phyloP scores from a whole-genome alignment of 2,329 filamentous ascomycete species.

The Dryadomyces sulphureus region DNA sequence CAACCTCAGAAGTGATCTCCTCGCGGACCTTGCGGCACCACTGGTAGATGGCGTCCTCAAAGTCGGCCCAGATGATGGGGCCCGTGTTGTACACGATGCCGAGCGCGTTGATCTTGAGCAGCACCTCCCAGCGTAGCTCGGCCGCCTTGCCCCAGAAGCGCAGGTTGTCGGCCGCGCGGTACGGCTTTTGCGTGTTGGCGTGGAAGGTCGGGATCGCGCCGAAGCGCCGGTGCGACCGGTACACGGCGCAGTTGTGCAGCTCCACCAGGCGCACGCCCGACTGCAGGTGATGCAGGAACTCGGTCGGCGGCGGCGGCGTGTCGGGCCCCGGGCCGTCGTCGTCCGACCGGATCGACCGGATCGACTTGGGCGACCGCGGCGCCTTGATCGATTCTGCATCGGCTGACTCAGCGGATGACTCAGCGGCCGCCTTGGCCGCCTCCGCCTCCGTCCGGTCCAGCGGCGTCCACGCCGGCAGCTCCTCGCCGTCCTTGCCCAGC shows the following conservation, averaged over 20 bases:
- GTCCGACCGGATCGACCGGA: too few species aligned
- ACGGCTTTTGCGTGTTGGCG: slow-evolving; percentile 87
- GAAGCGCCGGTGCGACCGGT: slow-evolving; percentile 73
- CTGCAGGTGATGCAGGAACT: slow-evolving; percentile 59
- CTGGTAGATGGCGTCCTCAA: slow-evolving; percentile 67
- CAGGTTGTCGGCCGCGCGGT: slow-evolving; percentile 84
- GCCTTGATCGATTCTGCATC: not conserved
- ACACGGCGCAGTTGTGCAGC: slow-evolving; percentile 80
- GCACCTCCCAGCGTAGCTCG: slow-evolving; percentile 82
- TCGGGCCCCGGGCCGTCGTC: slow-evolving; percentile 16
- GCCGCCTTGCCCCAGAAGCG: slow-evolving; percentile 94
- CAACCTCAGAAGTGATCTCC: slow-evolving; percentile 58
- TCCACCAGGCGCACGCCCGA: slow-evolving; percentile 71
- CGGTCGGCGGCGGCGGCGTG: slow-evolving; percentile 39
- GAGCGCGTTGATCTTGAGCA: slow-evolving; percentile 71
- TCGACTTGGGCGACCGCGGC: too few species aligned
- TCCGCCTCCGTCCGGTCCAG: slow-evolving; percentile 23
- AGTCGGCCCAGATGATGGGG: slow-evolving; percentile 58
- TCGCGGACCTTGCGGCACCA: slow-evolving; percentile 76
- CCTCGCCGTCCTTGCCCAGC: slow-evolving; percentile 24
- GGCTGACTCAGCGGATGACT: not conserved
- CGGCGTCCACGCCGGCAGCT: slow-evolving; percentile 55
- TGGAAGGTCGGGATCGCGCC: slow-evolving; percentile 82
- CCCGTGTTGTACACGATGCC: slow-evolving; percentile 66
- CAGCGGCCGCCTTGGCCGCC: not conserved